These are phyloP conservation scores for Mycena rosella DNA, from an alignment of 768 basidiomycete genomes.

Conservation along the genomic window DNA sequence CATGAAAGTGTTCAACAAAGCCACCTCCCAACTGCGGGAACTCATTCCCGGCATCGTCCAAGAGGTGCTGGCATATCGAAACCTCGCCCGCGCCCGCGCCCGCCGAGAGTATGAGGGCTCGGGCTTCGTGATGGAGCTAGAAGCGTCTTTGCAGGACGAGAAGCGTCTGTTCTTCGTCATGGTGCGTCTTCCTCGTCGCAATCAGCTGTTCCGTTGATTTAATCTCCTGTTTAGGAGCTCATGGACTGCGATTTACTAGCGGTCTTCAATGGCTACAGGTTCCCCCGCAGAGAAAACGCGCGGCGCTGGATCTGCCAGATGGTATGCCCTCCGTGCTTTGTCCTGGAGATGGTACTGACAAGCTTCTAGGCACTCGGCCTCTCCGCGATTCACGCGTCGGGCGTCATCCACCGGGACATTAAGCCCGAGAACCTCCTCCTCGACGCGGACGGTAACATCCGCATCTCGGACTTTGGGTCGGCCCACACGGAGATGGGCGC, in stretches of 20 bases:
- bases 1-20: conserved; percentile 51
- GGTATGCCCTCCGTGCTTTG: conserved; percentile 40
- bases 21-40: conserved; percentile 24
- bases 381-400: conserved; percentile 65
- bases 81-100: conserved; percentile 41
- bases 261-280: conserved; percentile 43
- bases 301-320: conserved; percentile 57
- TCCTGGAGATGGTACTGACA: not conserved
- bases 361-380: conserved; percentile 53
- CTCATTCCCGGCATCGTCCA: conserved; percentile 38
- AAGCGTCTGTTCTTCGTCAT: conserved; percentile 52
- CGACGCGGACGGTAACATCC: conserved; percentile 53
- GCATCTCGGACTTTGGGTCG: conserved; percentile 58
- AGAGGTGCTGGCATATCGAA: conserved; percentile 53
- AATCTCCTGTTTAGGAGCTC: conserved; percentile 48
- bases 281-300: conserved; percentile 43
- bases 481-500: conserved; percentile 39
- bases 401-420: conserved; percentile 77
- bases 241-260: conserved; percentile 53
- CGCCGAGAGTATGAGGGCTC: conserved; percentile 37
- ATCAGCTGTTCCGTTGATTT: not conserved
- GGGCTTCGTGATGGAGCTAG: conserved; percentile 54
- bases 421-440: conserved; percentile 81
- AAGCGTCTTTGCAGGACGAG: conserved; percentile 50
- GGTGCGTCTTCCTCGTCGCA: conserved; percentile 43